Base-by-base conservation (phyloP, 306 rosid species). In the Casuarina equisetifolia region DNA sequence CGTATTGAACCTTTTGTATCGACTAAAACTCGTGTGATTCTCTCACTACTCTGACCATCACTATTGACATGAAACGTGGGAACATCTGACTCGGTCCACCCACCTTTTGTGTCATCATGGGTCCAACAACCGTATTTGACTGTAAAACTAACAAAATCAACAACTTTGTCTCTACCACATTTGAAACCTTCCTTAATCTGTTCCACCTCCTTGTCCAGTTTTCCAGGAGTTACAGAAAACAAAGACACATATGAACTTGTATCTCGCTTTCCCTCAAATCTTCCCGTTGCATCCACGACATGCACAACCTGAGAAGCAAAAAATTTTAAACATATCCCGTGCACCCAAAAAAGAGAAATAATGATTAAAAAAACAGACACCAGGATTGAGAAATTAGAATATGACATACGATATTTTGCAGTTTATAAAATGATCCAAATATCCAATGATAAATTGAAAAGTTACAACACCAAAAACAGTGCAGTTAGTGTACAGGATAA, bases 201-300 rank as follows among this genome's bases (percentile, higher is more conserved):
- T 73, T 86, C 91, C 69, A 80, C 87, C 81, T 92, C 99, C 83
- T 86, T 85, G 61, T 85, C 87, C 91, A 95, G 87, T 80, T 95
- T 92, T 80, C 97, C 99, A 66, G 97, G 97, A 70, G 99, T 92
- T 17, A 64, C 80, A 78, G 99, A 95, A 84, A 85, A 95, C 40
- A 95, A 80, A 67, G 97, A 95, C 54, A 92, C 82, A 74, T 84
- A 91, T 32, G 97, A 91, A 43, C 35, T 79, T 81, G 86, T 87
- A 78, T 79, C 82, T 39, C 78, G 82, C 57, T 80, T 79, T 79
- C 74, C 92, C 80, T 82, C 84, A 76, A 73, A 68, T 62, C 67
- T 83, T 77, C 66, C 78, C 2, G 92, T 88, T 76, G 93, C 70
- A 66, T 95, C 97, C 74, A 95, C 97, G 66, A 95, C 90, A 80